Base-by-base conservation (phyloP, 2,329 filamentous ascomycete species). In the Neonectria hederae region DNA sequence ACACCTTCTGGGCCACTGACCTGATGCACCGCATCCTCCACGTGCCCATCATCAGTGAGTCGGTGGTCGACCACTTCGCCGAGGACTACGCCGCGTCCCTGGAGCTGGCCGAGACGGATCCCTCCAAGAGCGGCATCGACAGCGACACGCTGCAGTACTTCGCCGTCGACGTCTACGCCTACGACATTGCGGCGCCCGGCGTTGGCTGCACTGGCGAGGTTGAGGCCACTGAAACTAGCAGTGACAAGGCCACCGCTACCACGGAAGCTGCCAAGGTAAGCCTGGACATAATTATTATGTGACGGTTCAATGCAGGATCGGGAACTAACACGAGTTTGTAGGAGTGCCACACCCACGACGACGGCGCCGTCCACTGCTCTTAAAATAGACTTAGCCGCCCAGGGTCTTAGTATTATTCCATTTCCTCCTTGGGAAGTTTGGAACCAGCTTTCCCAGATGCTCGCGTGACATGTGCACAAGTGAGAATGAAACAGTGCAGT, bases 1-100 rank as follows among this genome's bases (percentile, higher is more conserved):
- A 89, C 75, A 83, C 84, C 42, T 92, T 86, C 81, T 92, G 87
- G 83, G 89, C 87, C 0, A 84, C 84, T 1, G 90, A 92, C 67
- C 82, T 92, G 26, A 78, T 92, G 55, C 90, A 92, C 76, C 87
- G 90, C 24, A 77, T 91, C 4, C 86, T 87, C 66, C 90, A 92
- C 76, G 79, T 91, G 9, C 85, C 88, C 4, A 78, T 79, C 28
- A 83, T 92, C 68, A 86, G 86, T 55, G 88, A 90, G 74, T 82
- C 78, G 7, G 76, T 83, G 46, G 83, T 92, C 40, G 87, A 88
- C 59, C 89, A 92, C 78, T 90, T 84, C 69, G 83, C 87, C 7
- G 87, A 88, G 54, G 82, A 82, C 53, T 90, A 90, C 74, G 76
- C 80, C 3, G 85, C 83, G 2, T 83, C 85, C 2, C 54, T 90